phyloP scores from a whole-genome alignment of 1,139 yeast genomes.

The Saccharomycopsis phalli region DNA sequence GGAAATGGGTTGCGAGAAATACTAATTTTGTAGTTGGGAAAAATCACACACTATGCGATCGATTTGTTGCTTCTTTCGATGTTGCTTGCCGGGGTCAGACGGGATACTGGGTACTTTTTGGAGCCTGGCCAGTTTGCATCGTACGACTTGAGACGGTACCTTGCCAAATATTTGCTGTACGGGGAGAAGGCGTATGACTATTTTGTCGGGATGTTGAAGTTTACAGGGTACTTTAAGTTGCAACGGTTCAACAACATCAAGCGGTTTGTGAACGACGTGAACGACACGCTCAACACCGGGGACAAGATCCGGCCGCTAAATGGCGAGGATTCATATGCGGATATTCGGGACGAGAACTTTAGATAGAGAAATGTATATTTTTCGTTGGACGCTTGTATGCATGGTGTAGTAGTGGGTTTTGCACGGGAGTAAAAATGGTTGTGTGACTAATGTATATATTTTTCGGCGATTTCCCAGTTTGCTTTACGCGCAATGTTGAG shows the following conservation, averaged over 20 bases:
- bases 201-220: slow-evolving; percentile 23
- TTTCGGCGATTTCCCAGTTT: too few relatives aligned
- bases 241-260: slow-evolving; percentile 19
- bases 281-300: slow-evolving; percentile 15
- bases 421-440: too few relatives aligned
- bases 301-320: slow-evolving; percentile 12
- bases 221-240: slow-evolving; percentile 23
- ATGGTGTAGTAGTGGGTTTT: too few relatives aligned
- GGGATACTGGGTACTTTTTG: slow-evolving; percentile 53
- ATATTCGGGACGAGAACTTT: slow-evolving; percentile 4
- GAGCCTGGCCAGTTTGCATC: slow-evolving; percentile 34
- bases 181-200: slow-evolving; percentile 48
- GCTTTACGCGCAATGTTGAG: too few relatives aligned
- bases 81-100: slow-evolving; percentile 55
- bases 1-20: too few relatives aligned
- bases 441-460: too few relatives aligned
- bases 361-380: background rate
- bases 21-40: slow-evolving; percentile 39
- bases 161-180: slow-evolving; percentile 43
- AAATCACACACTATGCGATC: slow-evolving; percentile 44
- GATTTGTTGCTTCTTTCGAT: slow-evolving; percentile 55
- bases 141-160: slow-evolving; percentile 45
- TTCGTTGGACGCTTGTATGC: background rate
- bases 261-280: slow-evolving; percentile 18
- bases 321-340: slow-evolving; percentile 10